Conservation (phyloP, 1,284 basidiomycete species). For the Ceratobasidium theobromae region DNA sequence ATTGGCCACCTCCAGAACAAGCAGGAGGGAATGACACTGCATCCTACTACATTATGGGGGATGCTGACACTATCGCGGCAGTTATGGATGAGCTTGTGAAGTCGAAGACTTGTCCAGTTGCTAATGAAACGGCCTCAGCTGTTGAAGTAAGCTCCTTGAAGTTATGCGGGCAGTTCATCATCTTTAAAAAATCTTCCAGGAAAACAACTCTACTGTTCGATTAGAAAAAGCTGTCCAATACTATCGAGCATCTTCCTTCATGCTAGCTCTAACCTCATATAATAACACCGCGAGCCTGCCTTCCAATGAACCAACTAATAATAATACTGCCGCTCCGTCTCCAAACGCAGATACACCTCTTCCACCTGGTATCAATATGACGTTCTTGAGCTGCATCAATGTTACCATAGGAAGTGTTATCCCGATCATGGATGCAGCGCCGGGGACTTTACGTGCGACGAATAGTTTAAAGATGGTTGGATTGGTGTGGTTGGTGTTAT, state of each 20-base stretch:
- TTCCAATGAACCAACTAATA: slow-evolving; percentile 29
- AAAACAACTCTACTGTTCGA: slow-evolving; percentile 27
- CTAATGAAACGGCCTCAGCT: slow-evolving; percentile 31
- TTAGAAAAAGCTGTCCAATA: slow-evolving; percentile 41
- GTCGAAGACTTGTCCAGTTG: slow-evolving; percentile 38
- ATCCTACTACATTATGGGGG: slow-evolving; percentile 39
- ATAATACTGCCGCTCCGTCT: slow-evolving; percentile 23
- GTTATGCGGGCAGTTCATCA: background rate
- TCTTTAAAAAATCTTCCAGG: background rate
- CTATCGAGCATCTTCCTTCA: slow-evolving; percentile 41
- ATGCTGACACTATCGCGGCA: slow-evolving; percentile 37
- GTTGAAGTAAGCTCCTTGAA: slow-evolving; percentile 20
- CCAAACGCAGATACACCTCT: slow-evolving; percentile 27
- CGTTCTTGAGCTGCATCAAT: slow-evolving; percentile 35
- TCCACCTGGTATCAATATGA: slow-evolving; percentile 30
- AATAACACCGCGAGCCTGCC: slow-evolving; percentile 39
- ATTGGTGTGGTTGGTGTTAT: slow-evolving; percentile 12
- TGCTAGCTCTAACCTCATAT: slow-evolving; percentile 39
- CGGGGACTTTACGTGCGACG: background rate
- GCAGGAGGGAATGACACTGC: slow-evolving; percentile 31
- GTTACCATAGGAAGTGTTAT: slow-evolving; percentile 31
- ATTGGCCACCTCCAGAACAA: slow-evolving; percentile 10
- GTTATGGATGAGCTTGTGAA: slow-evolving; percentile 38
- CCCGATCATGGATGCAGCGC: slow-evolving; percentile 33
- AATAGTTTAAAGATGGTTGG: slow-evolving; percentile 3